Evolutionary conservation across 2,329 filamentous ascomycete species (phyloP), one percentile per base, ranked within the genome.

Genomic region (Aspergillus hortae): DNA sequence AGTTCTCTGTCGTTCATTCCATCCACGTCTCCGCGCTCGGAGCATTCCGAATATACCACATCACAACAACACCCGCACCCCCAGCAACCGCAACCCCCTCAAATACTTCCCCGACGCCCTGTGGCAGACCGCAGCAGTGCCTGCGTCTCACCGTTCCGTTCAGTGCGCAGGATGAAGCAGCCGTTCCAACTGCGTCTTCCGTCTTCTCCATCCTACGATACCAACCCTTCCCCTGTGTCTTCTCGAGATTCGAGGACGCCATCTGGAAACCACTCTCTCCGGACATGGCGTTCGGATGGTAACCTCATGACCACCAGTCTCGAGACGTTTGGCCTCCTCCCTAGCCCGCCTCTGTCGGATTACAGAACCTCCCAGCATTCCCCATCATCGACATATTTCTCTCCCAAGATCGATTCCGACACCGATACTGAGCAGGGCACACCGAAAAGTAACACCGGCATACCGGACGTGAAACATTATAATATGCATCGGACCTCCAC

Each of bases 131-230:
- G 67, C 5, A 56, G 49, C 0, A 51, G 61, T 9, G 52, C 61
- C 43, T 64, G 55, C 17, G 61, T 71, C 35, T 72, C 70, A 10
- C 70, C 70, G 1, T 72, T 72, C 48, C 69, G 70, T 14, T 72
- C 70, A 1, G 70, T 72, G 9, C 65, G 67, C 15, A 67, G 56
- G 52, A 72, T 72, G 70, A 72, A 71, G 43, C 63, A 71, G 46
- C 69, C 70, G 12, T 72, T 72, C 33, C 69, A 68, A 36, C 54
- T 72, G 14, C 66, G 64, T 49, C 58, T 72, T 11, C 69, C 69
- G 7, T 49, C 58, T 6, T 72, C 69, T 2, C 69, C 70, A 9
- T 68, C 67, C 0, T 53, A 59, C 27, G 69, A 72, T 40, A 61
- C 56, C 14, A 56, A 52, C 2, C 32, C 58, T 46, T 56, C 62